Percentiles rank a stretch among this genome's conserved stretches.
These are phyloP conservation scores for Thelonectria olida DNA, from an alignment of 2,329 filamentous ascomycete genomes.

Conservation along the genomic window DNA sequence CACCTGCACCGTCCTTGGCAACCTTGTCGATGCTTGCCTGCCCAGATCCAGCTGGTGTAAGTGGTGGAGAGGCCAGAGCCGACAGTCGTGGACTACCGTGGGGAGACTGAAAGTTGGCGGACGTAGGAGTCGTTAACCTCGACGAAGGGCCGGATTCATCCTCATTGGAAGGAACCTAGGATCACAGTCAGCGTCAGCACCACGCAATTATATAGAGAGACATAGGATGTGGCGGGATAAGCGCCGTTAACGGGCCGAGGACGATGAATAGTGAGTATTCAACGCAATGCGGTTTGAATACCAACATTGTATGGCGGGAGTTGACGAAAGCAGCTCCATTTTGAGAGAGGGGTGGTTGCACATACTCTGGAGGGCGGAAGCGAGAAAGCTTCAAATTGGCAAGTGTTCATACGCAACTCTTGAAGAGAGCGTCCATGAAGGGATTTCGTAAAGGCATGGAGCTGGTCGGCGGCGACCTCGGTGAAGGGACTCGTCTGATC, in stretches of 20 bases:
- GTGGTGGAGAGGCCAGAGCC: slow-evolving; percentile 84
- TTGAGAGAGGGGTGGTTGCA: slow-evolving; percentile 37
- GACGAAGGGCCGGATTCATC: slow-evolving; percentile 69
- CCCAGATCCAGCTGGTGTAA: slow-evolving; percentile 84
- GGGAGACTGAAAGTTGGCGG: slow-evolving; percentile 72
- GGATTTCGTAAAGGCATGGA: slow-evolving; percentile 76
- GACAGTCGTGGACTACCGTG: slow-evolving; percentile 72
- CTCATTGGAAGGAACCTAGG: slow-evolving; percentile 67
- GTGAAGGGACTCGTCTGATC: slow-evolving; percentile 45
- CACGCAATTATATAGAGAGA: background rate
- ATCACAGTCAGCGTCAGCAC: slow-evolving; percentile 40
- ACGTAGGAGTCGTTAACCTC: slow-evolving; percentile 70
- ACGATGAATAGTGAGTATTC: background rate
- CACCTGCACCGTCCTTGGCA: slow-evolving; percentile 48
- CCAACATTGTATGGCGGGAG: slow-evolving; percentile 2
- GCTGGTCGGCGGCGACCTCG: slow-evolving; percentile 66
- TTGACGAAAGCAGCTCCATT: slow-evolving; percentile 8
- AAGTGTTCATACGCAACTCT: slow-evolving; percentile 84
- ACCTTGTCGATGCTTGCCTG: slow-evolving; percentile 46
- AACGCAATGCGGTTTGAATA: background rate
- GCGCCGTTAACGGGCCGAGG: background rate
- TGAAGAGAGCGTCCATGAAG: slow-evolving; percentile 81
- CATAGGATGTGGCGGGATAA: background rate
- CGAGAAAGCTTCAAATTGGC: slow-evolving; percentile 90
- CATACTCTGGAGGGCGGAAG: slow-evolving; percentile 84